Conservation (phyloP, 495 filamentous ascomycete species). For the Penicillium paradoxum region DNA sequence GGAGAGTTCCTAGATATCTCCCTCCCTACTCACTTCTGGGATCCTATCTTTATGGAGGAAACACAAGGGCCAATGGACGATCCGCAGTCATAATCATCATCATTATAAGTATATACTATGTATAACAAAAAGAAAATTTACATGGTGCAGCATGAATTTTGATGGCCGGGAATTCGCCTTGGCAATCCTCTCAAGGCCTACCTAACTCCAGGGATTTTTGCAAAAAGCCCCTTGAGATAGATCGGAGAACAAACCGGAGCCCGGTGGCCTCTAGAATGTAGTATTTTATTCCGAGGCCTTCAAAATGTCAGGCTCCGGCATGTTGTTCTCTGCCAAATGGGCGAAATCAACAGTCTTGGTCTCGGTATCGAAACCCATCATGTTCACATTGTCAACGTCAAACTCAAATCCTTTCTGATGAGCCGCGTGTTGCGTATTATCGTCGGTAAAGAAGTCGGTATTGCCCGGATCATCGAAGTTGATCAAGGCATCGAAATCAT, state of each 20-base stretch:
- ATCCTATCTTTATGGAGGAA: constrained; percentile 34
- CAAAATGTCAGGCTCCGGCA: background rate
- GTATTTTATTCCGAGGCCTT: background rate
- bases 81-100: constrained; percentile 9
- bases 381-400: constrained; percentile 23
- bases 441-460: constrained; percentile 36
- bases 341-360: constrained; percentile 28
- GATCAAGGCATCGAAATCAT: constrained; percentile 47
- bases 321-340: constrained; percentile 15
- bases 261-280: background rate
- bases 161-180: background rate
- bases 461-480: constrained; percentile 43
- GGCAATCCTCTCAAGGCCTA: background rate
- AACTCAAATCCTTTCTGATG: constrained; percentile 25
- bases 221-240: background rate
- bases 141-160: constrained; percentile 4
- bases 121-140: constrained; percentile 6
- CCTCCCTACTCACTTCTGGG: constrained; percentile 40
- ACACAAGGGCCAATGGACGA: background rate
- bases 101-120: constrained; percentile 10
- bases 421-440: constrained; percentile 10
- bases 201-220: background rate
- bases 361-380: constrained; percentile 29
- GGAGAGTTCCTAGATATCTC: constrained; percentile 40
- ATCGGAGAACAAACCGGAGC: background rate